These are phyloP conservation scores for Phytophthora hibernalis DNA, from an alignment of 352 stramenopile species.

Conservation along the genomic window DNA sequence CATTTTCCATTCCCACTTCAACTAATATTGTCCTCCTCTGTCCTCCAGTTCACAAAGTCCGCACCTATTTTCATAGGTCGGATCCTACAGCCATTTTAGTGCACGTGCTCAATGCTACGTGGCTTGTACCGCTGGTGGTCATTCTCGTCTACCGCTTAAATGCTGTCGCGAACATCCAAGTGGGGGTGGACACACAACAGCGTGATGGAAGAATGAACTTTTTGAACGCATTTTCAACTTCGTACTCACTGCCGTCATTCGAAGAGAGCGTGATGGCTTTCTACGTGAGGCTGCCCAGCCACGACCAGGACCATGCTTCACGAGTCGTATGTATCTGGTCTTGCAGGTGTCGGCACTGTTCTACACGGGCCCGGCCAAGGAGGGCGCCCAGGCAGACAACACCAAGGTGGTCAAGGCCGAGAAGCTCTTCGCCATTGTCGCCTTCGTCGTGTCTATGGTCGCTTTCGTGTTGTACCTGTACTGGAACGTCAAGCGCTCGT, in stretches of 20 bases:
- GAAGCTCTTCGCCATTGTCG: slow-evolving; percentile 89
- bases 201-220: too few relatives aligned
- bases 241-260: too few relatives aligned
- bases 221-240: too few relatives aligned
- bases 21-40: slow-evolving; percentile 19
- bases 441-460: slow-evolving; percentile 89
- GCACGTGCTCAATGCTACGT: too few relatives aligned
- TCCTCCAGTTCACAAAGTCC: slow-evolving; percentile 35
- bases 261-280: too few relatives aligned
- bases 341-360: slow-evolving; percentile 93
- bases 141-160: too few relatives aligned
- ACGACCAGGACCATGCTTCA: slow-evolving; percentile 94
- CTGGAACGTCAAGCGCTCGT: slow-evolving; percentile 90
- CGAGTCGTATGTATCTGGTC: slow-evolving; percentile 95
- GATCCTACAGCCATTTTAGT: too few relatives aligned
- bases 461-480: slow-evolving; percentile 94
- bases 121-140: too few relatives aligned
- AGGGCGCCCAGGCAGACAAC: slow-evolving; percentile 77
- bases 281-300: too few relatives aligned
- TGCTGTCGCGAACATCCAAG: too few relatives aligned
- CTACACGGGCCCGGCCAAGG: slow-evolving; percentile 79
- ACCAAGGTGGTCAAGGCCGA: slow-evolving; percentile 80
- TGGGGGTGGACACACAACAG: too few relatives aligned
- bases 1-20: slow-evolving; percentile 12
- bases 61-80: slow-evolving; percentile 3